A percentile compares a stretch with the other conserved stretches of the same genome.
Conservation (phyloP, 352 stramenopile genomes). For the Aphanomyces stellatus region DNA sequence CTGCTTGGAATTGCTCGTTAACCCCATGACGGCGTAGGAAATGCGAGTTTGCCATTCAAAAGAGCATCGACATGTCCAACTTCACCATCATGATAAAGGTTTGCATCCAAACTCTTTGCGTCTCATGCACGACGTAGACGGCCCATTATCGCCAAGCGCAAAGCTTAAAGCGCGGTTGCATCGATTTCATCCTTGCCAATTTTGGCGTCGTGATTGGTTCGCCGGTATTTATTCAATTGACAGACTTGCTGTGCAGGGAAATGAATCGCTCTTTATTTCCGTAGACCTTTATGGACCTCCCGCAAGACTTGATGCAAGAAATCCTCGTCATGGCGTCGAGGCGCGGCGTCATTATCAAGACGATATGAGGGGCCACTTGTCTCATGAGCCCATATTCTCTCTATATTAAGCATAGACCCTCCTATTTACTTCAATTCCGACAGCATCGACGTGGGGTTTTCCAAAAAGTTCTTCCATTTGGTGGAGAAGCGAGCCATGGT, state of each 20-base stretch:
- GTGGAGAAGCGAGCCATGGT: conserved; percentile 98
- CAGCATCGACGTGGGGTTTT: conserved; percentile 91
- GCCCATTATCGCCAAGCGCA: conserved; percentile 61
- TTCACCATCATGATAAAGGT: conserved; percentile 66
- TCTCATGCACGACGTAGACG: conserved; percentile 27
- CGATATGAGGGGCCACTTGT: not conserved
- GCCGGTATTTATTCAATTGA: conserved; percentile 27
- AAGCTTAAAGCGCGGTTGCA: conserved; percentile 68
- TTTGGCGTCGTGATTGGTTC: conserved; percentile 68
- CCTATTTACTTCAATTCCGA: conserved; percentile 73
- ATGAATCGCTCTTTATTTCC: not conserved
- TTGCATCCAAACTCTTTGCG: not conserved
- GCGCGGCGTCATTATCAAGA: conserved; percentile 47
- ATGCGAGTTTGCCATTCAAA: conserved; percentile 64
- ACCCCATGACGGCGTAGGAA: too few relatives aligned
- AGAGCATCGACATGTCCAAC: conserved; percentile 65
- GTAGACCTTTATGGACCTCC: conserved; percentile 53
- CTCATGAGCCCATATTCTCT: not conserved
- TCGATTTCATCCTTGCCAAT: conserved; percentile 74
- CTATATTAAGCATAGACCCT: conserved; percentile 1
- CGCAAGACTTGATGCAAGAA: conserved; percentile 59
- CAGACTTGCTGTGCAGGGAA: too few relatives aligned
- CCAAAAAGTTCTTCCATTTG: conserved; percentile 93
- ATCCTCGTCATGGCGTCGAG: conserved; percentile 52
- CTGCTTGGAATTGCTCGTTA: too few relatives aligned